Percentiles rank a stretch among this genome's conserved stretches.
Conservation (phyloP, 148 eudicot genomes). For the Diospyros kaki region DNA sequence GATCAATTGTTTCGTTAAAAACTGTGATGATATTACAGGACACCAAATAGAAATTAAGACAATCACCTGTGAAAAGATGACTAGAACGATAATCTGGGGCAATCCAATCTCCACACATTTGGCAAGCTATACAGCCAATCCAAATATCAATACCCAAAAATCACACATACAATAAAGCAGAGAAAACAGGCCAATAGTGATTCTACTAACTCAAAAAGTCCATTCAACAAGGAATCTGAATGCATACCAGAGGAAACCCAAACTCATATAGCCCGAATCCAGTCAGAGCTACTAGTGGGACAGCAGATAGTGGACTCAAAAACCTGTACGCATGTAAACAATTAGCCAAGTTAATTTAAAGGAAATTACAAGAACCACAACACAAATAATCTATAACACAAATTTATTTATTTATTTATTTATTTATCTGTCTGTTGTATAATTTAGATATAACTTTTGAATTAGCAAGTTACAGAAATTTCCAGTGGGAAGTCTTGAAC, state of each 20-base stretch:
- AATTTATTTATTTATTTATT: too few species aligned
- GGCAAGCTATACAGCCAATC: conserved; percentile 18
- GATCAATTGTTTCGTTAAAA: not conserved
- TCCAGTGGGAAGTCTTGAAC: not conserved
- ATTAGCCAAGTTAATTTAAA: not conserved
- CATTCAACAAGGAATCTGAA: not conserved
- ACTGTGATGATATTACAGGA: not conserved
- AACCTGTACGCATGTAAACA: conserved; percentile 35
- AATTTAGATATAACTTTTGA: not conserved
- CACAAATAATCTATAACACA: not conserved
- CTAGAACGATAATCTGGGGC: conserved; percentile 25
- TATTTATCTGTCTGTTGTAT: too few species aligned
- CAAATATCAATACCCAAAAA: conserved; percentile 2
- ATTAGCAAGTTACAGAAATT: not conserved
- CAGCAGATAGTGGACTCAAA: conserved; percentile 75
- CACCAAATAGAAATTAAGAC: not conserved
- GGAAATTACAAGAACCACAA: not conserved
- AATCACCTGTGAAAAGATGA: conserved; percentile 25
- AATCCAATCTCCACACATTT: conserved; percentile 29
- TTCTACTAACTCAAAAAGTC: not conserved
- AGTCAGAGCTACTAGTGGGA: conserved; percentile 71
- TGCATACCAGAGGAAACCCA: conserved; percentile 87
- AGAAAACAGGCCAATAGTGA: conserved; percentile 4
- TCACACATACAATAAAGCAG: not conserved
- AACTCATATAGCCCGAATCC: conserved; percentile 82